A percentile compares a stretch with the other conserved stretches of the same genome.
These are phyloP conservation scores for Sugiyamaella americana DNA, from an alignment of 805 yeast species.

Conservation along the genomic window DNA sequence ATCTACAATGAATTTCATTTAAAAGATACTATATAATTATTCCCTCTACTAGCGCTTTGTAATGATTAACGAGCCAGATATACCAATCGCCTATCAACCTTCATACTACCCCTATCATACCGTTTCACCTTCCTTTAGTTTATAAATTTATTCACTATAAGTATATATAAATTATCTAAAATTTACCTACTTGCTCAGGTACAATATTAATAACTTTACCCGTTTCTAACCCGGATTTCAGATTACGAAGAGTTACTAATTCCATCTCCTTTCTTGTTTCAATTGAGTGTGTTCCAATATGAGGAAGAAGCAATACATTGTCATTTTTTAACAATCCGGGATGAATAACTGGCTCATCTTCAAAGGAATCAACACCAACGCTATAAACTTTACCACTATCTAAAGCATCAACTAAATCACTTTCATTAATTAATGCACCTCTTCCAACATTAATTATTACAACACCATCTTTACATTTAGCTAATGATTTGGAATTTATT, in stretches of 20 bases:
- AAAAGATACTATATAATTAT: too few species aligned
- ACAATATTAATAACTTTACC: slow-evolving; percentile 69
- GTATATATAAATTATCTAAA: too few species aligned
- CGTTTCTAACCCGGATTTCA: slow-evolving; percentile 45
- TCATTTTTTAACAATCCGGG: slow-evolving; percentile 41
- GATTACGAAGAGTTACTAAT: slow-evolving; percentile 64
- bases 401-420: slow-evolving; percentile 40
- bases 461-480: slow-evolving; percentile 47
- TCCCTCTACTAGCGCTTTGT: too few species aligned
- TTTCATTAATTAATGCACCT: slow-evolving; percentile 52
- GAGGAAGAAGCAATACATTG: slow-evolving; percentile 51
- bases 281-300: slow-evolving; percentile 39
- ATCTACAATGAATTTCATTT: too few species aligned
- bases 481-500: slow-evolving; percentile 39
- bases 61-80: too few species aligned
- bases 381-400: slow-evolving; percentile 44
- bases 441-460: slow-evolving; percentile 51
- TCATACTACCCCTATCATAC: too few species aligned
- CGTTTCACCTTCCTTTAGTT: too few species aligned
- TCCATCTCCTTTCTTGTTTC: slow-evolving; percentile 65
- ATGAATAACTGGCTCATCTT: slow-evolving; percentile 47
- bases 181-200: slow-evolving; percentile 47
- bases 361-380: slow-evolving; percentile 54
- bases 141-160: too few species aligned
- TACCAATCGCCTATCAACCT: too few species aligned